Conservation (phyloP, 352 stramenopile genomes). For the Globisporangium irregulare region DNA sequence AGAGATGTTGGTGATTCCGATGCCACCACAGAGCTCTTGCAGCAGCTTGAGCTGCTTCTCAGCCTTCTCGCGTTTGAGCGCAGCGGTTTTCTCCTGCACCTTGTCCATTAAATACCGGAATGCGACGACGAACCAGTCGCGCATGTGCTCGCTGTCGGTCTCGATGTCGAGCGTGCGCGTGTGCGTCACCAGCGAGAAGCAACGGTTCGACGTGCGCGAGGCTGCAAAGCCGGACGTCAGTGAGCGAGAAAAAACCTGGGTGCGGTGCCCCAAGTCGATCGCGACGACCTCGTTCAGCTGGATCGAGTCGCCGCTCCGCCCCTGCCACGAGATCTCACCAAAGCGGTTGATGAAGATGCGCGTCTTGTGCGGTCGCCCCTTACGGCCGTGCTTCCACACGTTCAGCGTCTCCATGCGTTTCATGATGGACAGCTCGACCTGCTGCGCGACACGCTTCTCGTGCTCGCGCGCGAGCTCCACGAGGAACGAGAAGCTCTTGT, state of each 20-base stretch:
- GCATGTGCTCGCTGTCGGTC: conserved; percentile 60
- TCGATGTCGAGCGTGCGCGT: conserved; percentile 76
- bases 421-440: conserved; percentile 85
- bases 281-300: conserved; percentile 68
- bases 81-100: conserved; percentile 77
- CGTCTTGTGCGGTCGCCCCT: conserved; percentile 80
- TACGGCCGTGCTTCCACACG: conserved; percentile 79
- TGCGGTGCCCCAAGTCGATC: conserved; percentile 57
- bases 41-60: conserved; percentile 77
- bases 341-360: conserved; percentile 78
- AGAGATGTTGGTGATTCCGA: conserved; percentile 15
- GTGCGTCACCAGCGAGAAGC: conserved; percentile 70
- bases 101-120: conserved; percentile 85
- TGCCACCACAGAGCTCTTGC: conserved; percentile 57
- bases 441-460: conserved; percentile 65
- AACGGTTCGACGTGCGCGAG: conserved; percentile 30
- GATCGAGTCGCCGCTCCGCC: conserved; percentile 70
- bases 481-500: conserved; percentile 69
- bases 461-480: conserved; percentile 71
- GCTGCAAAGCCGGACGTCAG: conserved; percentile 29
- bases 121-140: conserved; percentile 86
- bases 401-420: conserved; percentile 69
- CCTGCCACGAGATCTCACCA: conserved; percentile 80
- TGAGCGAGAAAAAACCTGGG: conserved; percentile 60
- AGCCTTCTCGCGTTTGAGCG: conserved; percentile 70